phyloP scores from a whole-genome alignment of 1,139 yeast genomes.

The Scheffersomyces cryptocercus region DNA sequence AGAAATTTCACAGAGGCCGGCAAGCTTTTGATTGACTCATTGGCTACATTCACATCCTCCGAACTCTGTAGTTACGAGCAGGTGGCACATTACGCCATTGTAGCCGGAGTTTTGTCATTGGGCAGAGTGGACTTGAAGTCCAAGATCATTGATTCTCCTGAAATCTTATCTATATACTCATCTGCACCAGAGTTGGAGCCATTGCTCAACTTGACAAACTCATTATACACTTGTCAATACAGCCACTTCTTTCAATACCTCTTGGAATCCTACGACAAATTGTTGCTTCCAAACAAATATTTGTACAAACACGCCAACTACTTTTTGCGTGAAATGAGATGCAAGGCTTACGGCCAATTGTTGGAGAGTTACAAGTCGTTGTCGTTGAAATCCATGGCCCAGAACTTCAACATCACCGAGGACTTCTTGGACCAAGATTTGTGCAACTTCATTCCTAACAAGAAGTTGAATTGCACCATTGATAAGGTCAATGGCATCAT shows the following conservation, averaged over 20 bases:
- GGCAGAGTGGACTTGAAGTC: conserved; percentile 82
- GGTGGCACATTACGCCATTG: conserved; percentile 84
- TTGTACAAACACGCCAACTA: conserved; percentile 77
- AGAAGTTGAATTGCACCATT: conserved; percentile 91
- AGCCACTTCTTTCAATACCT: conserved; percentile 75
- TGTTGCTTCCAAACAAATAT: conserved; percentile 74
- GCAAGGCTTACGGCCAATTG: conserved; percentile 92
- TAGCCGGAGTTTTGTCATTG: conserved; percentile 80
- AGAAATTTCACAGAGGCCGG: conserved; percentile 87
- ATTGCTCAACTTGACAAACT: conserved; percentile 77
- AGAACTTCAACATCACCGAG: conserved; percentile 82
- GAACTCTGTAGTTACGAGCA: conserved; percentile 89
- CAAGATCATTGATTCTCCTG: conserved; percentile 92
- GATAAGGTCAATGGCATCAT: conserved; percentile 95
- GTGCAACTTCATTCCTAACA: conserved; percentile 88
- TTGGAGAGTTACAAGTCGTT: conserved; percentile 92
- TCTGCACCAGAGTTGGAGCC: conserved; percentile 70
- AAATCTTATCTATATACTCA: conserved; percentile 77
- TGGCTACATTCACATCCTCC: conserved; percentile 95
- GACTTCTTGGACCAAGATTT: conserved; percentile 83
- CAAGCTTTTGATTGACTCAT: conserved; percentile 77
- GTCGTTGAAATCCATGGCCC: conserved; percentile 90
- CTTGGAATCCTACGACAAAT: conserved; percentile 74
- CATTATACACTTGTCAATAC: conserved; percentile 89
- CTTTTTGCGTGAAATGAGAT: conserved; percentile 89